Percentiles rank a stretch among this genome's conserved stretches.
Evolutionary conservation across 176 grass and related monocot species (phyloP).

Genomic region (Urochloa ruziziensis): DNA sequence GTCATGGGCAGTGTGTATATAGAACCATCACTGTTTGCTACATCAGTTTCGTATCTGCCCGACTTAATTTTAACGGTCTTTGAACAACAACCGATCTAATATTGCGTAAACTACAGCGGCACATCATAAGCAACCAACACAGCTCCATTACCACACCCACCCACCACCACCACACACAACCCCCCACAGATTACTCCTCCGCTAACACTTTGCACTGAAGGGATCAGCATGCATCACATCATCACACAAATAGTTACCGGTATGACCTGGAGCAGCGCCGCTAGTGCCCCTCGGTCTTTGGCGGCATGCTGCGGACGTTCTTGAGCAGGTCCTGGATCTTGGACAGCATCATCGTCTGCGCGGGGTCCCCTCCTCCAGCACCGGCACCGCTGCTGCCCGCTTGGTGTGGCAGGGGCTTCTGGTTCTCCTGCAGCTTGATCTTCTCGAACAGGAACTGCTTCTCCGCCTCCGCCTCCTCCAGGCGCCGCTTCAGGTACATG

Average conservation of each 20-base stretch:
- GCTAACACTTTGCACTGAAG: slow-evolving; percentile 8
- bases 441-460: slow-evolving; percentile 93
- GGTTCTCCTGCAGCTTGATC: slow-evolving; percentile 90
- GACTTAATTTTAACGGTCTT: not conserved
- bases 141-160: not conserved
- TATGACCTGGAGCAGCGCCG: not conserved
- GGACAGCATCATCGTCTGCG: slow-evolving; percentile 77
- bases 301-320: slow-evolving; percentile 58
- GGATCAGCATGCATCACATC: slow-evolving; percentile 36
- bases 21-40: not conserved
- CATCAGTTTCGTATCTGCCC: not conserved
- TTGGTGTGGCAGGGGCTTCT: slow-evolving; percentile 4
- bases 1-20: not conserved
- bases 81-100: not conserved
- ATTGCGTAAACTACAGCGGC: not conserved
- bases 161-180: no score
- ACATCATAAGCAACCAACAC: slow-evolving; percentile 13
- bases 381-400: slow-evolving; percentile 16
- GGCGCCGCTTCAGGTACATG: slow-evolving; percentile 88
- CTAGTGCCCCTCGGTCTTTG: slow-evolving; percentile 51
- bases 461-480: slow-evolving; percentile 97
- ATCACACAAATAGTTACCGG: not conserved
- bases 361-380: slow-evolving; percentile 4
- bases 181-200: not conserved
- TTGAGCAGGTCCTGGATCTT: slow-evolving; percentile 96